These are phyloP conservation scores for Trichoderma afroharzianum DNA, from an alignment of 2,329 filamentous ascomycete species.

Conservation along the genomic window DNA sequence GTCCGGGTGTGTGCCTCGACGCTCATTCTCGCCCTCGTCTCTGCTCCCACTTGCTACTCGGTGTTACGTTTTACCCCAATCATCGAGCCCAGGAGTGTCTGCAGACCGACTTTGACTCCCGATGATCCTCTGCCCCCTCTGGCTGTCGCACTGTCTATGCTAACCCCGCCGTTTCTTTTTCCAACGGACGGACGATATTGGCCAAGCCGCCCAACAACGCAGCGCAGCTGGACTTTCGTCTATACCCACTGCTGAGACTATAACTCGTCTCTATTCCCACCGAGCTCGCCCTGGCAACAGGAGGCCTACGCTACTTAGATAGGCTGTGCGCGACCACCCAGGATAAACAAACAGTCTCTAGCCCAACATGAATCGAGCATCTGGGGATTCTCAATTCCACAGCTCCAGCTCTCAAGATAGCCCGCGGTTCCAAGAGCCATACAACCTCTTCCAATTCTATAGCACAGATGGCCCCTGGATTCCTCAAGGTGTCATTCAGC, in stretches of 20 bases:
- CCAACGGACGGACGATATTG: neutral
- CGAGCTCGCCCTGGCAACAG: neutral
- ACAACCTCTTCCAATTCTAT: constrained; percentile 34
- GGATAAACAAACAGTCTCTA: neutral
- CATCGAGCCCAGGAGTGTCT: neutral
- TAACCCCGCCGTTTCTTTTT: neutral
- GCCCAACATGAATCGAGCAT: neutral
- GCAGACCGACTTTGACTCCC: constrained; percentile 5
- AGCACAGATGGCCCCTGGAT: constrained; percentile 43
- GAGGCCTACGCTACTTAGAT: neutral
- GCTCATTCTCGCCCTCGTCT: neutral
- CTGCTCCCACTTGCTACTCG: neutral
- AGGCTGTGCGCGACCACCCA: neutral
- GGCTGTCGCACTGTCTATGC: neutral
- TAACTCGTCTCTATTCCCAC: neutral
- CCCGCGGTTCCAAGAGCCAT: constrained; percentile 20
- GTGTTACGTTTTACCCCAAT: neutral
- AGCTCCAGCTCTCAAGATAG: neutral
- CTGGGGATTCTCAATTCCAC: neutral
- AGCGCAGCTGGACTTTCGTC: neutral
- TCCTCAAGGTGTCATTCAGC: constrained; percentile 23
- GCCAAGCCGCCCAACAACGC: neutral
- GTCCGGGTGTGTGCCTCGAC: neutral
- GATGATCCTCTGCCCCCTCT: neutral
- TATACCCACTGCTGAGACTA: neutral